Base-by-base conservation (phyloP, 371 early-diverging fungal genomes). In the Dichotomocladium elegans region DNA sequence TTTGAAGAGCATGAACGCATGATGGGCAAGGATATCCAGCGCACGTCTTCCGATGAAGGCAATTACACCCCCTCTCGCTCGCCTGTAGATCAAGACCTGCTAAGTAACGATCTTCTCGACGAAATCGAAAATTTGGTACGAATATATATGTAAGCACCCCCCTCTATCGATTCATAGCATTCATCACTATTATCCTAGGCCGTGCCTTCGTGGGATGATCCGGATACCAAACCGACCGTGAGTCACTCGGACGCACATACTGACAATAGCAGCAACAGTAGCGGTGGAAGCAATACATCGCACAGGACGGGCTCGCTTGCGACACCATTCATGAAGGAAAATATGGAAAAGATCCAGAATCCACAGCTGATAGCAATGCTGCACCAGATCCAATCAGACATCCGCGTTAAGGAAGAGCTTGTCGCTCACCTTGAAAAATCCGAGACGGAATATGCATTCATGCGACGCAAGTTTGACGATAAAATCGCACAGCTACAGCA, bases 401-500 rank as follows among this genome's bases (percentile, higher is more conserved):
- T 89, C 55, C 72, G 70, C 27, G 83, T 85, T 50, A 85, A 85
- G 58, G 81, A 82, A 54, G 80, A 80, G 42, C 72, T 85, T 4
- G 81, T 82, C 3, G 51, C 61, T 4, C 81, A 81, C 35, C 68
- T 86, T 1, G 87, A 84, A 56, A 69, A 67, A 35, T 77, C 79
- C 6, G 84, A 83, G 46, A 66, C 61, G 6, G 83, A 83, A 47
- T 81, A 74, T 44, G 55, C 68, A 9, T 68, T 65, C 45, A 80
- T 87, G 85, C 68, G 81, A n/a, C 63, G 66, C 42, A 83, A 88
- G 48, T 92, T 88, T 57, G 89, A 92, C 49, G 80, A 81, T 12
- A 85, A 85, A 56, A 69, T 92, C 47, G 56, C 30, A 1, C 45
- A 63, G 4, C 70, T 91, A 48, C 85, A 86, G 50, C 55, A 67